A percentile compares a stretch with the other conserved stretches of the same genome.
Conservation (phyloP, 208 protist genomes). For the Leishmania braziliensis region DNA sequence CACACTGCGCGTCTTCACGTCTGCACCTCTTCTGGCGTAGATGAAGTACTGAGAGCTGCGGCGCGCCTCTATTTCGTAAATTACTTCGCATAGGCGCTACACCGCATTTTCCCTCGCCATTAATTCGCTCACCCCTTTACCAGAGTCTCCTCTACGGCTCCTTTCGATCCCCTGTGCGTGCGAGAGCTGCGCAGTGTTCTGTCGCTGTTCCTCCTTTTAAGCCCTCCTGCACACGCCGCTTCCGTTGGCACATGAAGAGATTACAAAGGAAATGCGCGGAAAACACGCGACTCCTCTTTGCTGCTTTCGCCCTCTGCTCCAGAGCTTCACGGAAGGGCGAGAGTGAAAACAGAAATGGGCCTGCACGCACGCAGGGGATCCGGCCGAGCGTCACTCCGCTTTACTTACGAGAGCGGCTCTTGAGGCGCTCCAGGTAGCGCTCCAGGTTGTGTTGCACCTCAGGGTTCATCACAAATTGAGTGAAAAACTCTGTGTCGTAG, state of each 20-base stretch:
- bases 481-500: constrained; percentile 83
- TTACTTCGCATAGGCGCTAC: neutral
- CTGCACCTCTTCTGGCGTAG: no score
- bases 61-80: neutral
- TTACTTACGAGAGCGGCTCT: constrained; percentile 58
- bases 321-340: neutral
- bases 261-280: neutral
- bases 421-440: constrained; percentile 59
- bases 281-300: neutral
- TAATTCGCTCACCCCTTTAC: neutral
- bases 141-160: neutral
- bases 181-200: neutral
- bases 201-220: neutral
- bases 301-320: neutral
- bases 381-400: neutral
- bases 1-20: neutral
- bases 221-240: neutral
- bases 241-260: neutral
- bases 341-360: neutral
- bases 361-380: neutral
- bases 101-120: neutral
- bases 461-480: constrained; percentile 65
- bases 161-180: neutral
- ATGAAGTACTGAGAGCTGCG: no score
- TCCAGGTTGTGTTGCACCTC: constrained; percentile 75